Evolutionary conservation across 371 early-diverging fungal species (phyloP).

Genomic region (Rhizopus sp.): DNA sequence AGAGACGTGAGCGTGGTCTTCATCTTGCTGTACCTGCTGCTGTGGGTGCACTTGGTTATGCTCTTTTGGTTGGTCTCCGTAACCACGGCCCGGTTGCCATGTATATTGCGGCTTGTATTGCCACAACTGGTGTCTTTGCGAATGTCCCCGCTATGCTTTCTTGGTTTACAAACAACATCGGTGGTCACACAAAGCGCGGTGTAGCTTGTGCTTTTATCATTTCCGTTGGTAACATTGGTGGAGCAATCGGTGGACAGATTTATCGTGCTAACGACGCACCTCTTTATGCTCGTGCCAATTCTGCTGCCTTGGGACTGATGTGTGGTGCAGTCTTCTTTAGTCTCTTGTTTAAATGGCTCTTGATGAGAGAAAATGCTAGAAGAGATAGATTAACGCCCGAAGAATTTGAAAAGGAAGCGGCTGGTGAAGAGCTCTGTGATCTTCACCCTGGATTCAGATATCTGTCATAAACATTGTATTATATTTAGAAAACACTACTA

Average conservation of each 20-base stretch:
- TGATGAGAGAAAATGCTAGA: conserved; percentile 53
- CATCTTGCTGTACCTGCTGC: conserved; percentile 63
- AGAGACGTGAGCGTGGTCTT: conserved; percentile 59
- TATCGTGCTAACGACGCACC: conserved; percentile 66
- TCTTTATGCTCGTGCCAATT: conserved; percentile 51
- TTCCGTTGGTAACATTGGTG: conserved; percentile 67
- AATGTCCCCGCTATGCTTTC: conserved; percentile 61
- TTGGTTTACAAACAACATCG: conserved; percentile 66
- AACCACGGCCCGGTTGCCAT: conserved; percentile 35
- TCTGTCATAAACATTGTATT: conserved; percentile 37
- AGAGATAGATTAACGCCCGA: conserved; percentile 59
- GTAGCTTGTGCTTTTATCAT: conserved; percentile 62
- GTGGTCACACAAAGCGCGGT: conserved; percentile 68
- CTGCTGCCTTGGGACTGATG: conserved; percentile 47
- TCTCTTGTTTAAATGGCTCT: conserved; percentile 40
- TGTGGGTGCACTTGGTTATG: conserved; percentile 66
- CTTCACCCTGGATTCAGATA: conserved; percentile 61
- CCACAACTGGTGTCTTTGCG: conserved; percentile 58
- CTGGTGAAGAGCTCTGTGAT: conserved; percentile 56
- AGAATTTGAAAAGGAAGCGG: conserved; percentile 46
- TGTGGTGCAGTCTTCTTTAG: conserved; percentile 38
- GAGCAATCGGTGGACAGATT: conserved; percentile 62
- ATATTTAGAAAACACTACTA: no score
- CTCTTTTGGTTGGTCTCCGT: conserved; percentile 52
- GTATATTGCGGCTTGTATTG: conserved; percentile 57